Evolutionary conservation across 805 yeast species (phyloP), one percentile per base, ranked within the genome.

Genomic region (Metschnikowia orientalis): DNA sequence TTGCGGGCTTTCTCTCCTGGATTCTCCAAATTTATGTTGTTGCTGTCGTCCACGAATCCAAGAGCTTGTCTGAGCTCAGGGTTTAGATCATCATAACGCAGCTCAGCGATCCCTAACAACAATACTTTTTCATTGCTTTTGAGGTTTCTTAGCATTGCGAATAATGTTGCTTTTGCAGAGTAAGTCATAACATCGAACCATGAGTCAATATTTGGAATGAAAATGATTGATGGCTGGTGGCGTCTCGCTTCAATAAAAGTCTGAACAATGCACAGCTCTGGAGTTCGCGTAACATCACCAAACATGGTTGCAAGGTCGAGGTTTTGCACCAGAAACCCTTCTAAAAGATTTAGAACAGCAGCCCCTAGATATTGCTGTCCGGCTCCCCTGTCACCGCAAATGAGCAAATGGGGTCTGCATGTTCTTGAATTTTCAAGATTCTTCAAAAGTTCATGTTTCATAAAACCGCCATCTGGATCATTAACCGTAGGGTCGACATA

Each of bases 281-380:
- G 79, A 0, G 95, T 75, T 47, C 85, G 66, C 0, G 87, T 76
- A 6, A 90, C 68, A 47, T 90, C 97, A 9, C 87, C 77, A 42
- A 79, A 77, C 34, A 92, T 53, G 6, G 80, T 69, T 2, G 88
- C 83, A 37, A 92, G 62, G 53, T 92, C 98, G 25, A 92, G 65
- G 1, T 83, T 75, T 54, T 92, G 97, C 9, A 87, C 79, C 50
- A 87, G 90, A 48, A 81, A 86, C 0, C 96, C 95, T 59, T 92
- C 98, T 32, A 92, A 62, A 44, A 77, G 71, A 48, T 87, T 82
- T 32, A 90, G 63, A 7, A 89, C 66, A 0, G 97, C 96, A 2
- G 88, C 69, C 3, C 88, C 81, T 6, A 92, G 54, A 53, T 90
- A 88, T 43, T 77, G 82, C 50, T 89, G 96, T 1, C 97, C 99